These are phyloP conservation scores for Penicillium longicatenatum DNA, from an alignment of 495 filamentous ascomycete genomes.

Conservation along the genomic window DNA sequence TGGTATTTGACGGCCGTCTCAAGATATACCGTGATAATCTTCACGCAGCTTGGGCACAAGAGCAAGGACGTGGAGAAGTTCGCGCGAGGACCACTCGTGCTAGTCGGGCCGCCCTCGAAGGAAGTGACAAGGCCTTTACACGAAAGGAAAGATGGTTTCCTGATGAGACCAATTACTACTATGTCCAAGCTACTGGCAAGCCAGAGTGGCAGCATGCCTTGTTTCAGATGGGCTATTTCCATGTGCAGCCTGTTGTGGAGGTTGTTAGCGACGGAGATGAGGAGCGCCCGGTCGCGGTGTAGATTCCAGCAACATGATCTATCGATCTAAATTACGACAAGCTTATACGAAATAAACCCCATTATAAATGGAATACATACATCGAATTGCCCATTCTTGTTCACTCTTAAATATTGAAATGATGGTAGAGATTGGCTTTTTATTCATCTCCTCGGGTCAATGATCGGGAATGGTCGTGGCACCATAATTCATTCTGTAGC, in stretches of 20 bases:
- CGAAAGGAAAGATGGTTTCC: conserved; percentile 80
- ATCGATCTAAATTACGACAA: not conserved
- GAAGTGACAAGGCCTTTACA: conserved; percentile 69
- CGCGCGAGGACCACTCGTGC: conserved; percentile 74
- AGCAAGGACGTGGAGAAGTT: conserved; percentile 52
- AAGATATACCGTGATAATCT: conserved; percentile 65
- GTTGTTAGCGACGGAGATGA: not conserved
- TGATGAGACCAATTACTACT: conserved; percentile 59
- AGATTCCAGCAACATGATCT: not conserved
- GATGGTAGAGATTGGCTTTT: too few species aligned
- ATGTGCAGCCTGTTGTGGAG: conserved; percentile 19
- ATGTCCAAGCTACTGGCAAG: conserved; percentile 68
- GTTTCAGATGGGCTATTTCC: conserved; percentile 39
- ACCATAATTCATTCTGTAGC: too few species aligned
- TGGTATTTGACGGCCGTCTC: conserved; percentile 69
- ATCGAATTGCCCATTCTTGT: too few species aligned
- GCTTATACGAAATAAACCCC: not conserved
- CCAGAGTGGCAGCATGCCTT: conserved; percentile 60
- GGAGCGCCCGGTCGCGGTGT: not conserved
- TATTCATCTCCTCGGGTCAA: too few species aligned
- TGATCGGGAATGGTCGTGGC: too few species aligned
- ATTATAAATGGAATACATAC: not conserved
- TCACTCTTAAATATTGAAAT: too few species aligned
- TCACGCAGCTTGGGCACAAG: conserved; percentile 59
- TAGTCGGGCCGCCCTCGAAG: conserved; percentile 80